Percentiles rank a stretch among this genome's conserved stretches.
Conservation (phyloP, 2,329 filamentous ascomycete genomes). For the Botrytis tulipae region DNA sequence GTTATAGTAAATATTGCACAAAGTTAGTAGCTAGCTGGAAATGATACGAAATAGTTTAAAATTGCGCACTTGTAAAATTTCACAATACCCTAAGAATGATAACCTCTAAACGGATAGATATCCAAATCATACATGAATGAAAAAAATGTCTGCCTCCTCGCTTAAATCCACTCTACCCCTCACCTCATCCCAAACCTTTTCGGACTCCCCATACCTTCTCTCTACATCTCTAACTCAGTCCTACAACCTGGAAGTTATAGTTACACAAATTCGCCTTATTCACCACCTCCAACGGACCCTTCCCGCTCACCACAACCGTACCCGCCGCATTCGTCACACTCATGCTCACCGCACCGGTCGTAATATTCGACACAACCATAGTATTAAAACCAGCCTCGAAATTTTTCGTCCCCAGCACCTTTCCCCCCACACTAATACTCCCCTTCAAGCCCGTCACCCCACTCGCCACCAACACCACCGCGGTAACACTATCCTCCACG, state of each 20-base stretch:
- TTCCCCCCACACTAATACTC: conserved; percentile 21
- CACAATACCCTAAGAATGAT: background rate
- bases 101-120: background rate
- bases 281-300: conserved; percentile 22
- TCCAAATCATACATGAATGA: background rate
- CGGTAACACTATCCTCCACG: conserved; percentile 21
- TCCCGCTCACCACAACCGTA: conserved; percentile 23
- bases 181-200: background rate
- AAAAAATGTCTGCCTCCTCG: background rate
- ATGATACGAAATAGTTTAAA: background rate
- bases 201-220: background rate
- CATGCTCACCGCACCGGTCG: conserved; percentile 21
- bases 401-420: conserved; percentile 9
- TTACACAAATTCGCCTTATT: conserved; percentile 21
- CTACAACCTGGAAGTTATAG: conserved; percentile 24
- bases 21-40: background rate
- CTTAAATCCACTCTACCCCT: background rate
- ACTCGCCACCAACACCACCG: conserved; percentile 23
- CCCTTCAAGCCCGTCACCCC: conserved; percentile 13
- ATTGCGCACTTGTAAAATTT: background rate
- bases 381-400: conserved; percentile 24
- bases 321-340: conserved; percentile 14
- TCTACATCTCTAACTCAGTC: background rate
- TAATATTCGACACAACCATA: conserved; percentile 24
- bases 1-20: background rate